A percentile compares a stretch with the other conserved stretches of the same genome.
These are phyloP conservation scores for Cordia subcordata DNA, from an alignment of 257 asterid species.

Conservation along the genomic window DNA sequence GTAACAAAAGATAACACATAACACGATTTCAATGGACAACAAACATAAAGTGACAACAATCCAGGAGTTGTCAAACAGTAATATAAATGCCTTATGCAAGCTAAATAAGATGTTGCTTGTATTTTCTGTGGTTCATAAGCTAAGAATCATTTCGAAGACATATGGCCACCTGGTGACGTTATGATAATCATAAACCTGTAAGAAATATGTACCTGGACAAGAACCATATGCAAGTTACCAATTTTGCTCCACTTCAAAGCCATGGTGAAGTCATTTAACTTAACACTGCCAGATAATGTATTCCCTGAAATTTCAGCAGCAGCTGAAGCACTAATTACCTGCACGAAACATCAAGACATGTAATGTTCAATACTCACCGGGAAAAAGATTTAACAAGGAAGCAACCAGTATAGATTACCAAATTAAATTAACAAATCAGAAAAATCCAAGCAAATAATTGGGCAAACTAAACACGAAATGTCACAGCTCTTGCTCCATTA, in stretches of 20 bases:
- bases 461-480: not conserved
- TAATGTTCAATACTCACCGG: not conserved
- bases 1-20: no score
- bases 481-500: no score
- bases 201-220: constrained; percentile 57
- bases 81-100: no score
- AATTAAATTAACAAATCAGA: not conserved
- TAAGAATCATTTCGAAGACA: not conserved
- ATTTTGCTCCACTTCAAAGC: constrained; percentile 78
- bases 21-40: no score
- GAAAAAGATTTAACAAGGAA: not conserved
- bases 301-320: constrained; percentile 56
- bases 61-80: no score
- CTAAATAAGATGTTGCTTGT: no score
- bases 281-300: constrained; percentile 47
- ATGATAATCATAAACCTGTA: not conserved
- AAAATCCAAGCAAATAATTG: not conserved
- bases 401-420: not conserved
- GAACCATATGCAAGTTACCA: constrained; percentile 72
- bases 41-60: not conserved
- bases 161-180: not conserved
- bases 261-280: constrained; percentile 57
- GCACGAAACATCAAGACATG: constrained; percentile 19
- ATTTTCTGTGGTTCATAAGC: not conserved
- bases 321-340: constrained; percentile 62